Conservation (phyloP, 1,139 yeast genomes). For the Lodderomyces orthopsilosis region DNA sequence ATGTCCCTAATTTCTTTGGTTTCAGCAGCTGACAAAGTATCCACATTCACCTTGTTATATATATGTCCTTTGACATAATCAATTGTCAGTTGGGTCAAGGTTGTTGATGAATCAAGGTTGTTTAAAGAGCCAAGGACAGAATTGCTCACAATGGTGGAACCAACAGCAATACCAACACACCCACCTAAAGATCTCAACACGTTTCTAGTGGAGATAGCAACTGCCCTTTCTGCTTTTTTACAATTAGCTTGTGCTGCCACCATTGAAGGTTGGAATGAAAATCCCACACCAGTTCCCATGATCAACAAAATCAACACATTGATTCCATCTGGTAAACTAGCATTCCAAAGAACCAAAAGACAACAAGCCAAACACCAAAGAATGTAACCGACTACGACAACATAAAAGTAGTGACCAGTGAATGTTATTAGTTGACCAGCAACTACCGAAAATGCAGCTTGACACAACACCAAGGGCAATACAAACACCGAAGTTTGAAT, state of each 20-base stretch:
- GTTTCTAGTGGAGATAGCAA: slow-evolving; percentile 53
- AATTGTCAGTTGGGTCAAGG: slow-evolving; percentile 16
- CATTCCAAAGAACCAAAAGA: slow-evolving; percentile 35
- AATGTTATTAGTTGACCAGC: slow-evolving; percentile 44
- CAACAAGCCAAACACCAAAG: slow-evolving; percentile 44
- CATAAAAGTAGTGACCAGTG: slow-evolving; percentile 42
- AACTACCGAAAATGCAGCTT: slow-evolving; percentile 36
- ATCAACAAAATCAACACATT: slow-evolving; percentile 34
- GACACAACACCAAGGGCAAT: slow-evolving; percentile 43
- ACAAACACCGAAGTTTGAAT: slow-evolving; percentile 38
- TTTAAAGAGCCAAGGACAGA: slow-evolving; percentile 16
- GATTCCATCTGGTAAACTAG: slow-evolving; percentile 28
- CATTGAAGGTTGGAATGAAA: slow-evolving; percentile 39
- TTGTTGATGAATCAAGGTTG: not conserved
- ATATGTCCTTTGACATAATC: slow-evolving; percentile 19
- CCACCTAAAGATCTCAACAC: slow-evolving; percentile 55
- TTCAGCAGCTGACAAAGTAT: slow-evolving; percentile 21
- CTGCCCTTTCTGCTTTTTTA: slow-evolving; percentile 50
- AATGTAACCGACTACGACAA: slow-evolving; percentile 41
- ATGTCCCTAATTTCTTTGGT: slow-evolving; percentile 22
- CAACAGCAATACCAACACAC: slow-evolving; percentile 34
- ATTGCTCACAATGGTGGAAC: slow-evolving; percentile 25
- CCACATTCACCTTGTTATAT: slow-evolving; percentile 18
- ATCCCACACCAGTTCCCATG: slow-evolving; percentile 45
- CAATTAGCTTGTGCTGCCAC: slow-evolving; percentile 57